Percentiles rank a stretch among this genome's conserved stretches.
Evolutionary conservation across 495 filamentous ascomycete species (phyloP).

Genomic region (Neurospora intermedia): DNA sequence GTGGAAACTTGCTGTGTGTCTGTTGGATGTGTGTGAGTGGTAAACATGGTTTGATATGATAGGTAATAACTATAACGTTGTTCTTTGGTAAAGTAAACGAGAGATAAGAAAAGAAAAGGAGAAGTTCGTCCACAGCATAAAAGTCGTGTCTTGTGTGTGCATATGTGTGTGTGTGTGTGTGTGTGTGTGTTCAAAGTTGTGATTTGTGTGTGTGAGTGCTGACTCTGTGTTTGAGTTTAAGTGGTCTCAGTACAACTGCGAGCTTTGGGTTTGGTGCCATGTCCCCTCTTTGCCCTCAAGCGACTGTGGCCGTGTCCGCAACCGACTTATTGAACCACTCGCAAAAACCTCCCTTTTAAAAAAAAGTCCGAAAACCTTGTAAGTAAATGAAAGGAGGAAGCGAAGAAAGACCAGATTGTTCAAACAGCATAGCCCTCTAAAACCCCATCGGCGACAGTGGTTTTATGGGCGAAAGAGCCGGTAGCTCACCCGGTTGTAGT

Average conservation of each 20-base stretch:
- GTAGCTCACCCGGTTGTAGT: slow-evolving; percentile 22
- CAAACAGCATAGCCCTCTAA: slow-evolving; percentile 9
- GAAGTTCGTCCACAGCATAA: slow-evolving; percentile 10
- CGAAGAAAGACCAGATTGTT: not conserved
- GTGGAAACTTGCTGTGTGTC: not conserved
- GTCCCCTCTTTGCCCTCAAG: not conserved
- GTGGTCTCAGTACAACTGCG: not conserved
- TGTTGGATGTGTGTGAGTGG: not conserved
- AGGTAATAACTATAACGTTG: not conserved
- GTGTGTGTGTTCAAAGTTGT: not conserved
- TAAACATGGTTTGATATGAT: not conserved
- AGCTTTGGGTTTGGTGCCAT: not conserved
- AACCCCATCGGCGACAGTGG: slow-evolving; percentile 63
- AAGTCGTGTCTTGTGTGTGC: not conserved
- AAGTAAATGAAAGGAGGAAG: not conserved
- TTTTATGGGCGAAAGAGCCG: slow-evolving; percentile 56
- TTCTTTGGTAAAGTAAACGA: not conserved
- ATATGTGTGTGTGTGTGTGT: not conserved
- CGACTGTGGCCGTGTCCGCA: not conserved
- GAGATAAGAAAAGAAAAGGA: not conserved
- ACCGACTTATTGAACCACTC: slow-evolving; percentile 4
- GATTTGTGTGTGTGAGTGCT: not conserved
- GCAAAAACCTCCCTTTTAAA: not conserved
- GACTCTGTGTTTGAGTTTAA: not conserved
- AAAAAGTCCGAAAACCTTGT: not conserved